These are phyloP conservation scores for Sergeia podlipaevii DNA, from an alignment of 208 protist genomes.

Conservation along the genomic window DNA sequence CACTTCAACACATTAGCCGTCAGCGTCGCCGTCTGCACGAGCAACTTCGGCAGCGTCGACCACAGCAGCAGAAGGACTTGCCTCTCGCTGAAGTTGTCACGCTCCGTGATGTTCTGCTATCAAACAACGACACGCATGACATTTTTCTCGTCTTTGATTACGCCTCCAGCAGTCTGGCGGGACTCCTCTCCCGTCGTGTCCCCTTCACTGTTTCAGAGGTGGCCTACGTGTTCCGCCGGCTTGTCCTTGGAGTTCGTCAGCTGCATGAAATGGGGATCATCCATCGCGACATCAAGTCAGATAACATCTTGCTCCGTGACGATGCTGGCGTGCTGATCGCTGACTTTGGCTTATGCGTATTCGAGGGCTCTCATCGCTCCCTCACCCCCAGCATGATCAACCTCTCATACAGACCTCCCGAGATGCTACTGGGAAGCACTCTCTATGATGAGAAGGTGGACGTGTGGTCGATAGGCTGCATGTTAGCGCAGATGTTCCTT, in stretches of 20 bases:
- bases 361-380: slow-evolving; percentile 31
- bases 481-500: slow-evolving; percentile 95
- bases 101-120: slow-evolving; percentile 81
- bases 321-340: slow-evolving; percentile 68
- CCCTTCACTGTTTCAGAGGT: slow-evolving; percentile 52
- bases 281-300: slow-evolving; percentile 89
- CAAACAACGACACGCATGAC: slow-evolving; percentile 35
- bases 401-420: slow-evolving; percentile 94
- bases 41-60: slow-evolving; percentile 4
- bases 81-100: slow-evolving; percentile 62
- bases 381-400: slow-evolving; percentile 93
- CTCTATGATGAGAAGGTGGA: slow-evolving; percentile 90
- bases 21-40: slow-evolving; percentile 39
- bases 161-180: slow-evolving; percentile 60
- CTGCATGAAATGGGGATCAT: slow-evolving; percentile 87
- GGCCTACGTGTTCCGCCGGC: slow-evolving; percentile 74
- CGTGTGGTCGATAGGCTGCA: slow-evolving; percentile 93
- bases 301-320: slow-evolving; percentile 76
- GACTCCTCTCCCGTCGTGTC: slow-evolving; percentile 57
- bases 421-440: slow-evolving; percentile 90
- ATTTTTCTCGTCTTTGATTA: slow-evolving; percentile 84
- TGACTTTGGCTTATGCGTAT: slow-evolving; percentile 86
- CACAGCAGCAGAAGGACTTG: slow-evolving; percentile 11
- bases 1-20: slow-evolving; percentile 63
- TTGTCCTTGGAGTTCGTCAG: slow-evolving; percentile 52